Conservation (phyloP, 441 rosid genomes). For the Gossypium gossypioides region DNA sequence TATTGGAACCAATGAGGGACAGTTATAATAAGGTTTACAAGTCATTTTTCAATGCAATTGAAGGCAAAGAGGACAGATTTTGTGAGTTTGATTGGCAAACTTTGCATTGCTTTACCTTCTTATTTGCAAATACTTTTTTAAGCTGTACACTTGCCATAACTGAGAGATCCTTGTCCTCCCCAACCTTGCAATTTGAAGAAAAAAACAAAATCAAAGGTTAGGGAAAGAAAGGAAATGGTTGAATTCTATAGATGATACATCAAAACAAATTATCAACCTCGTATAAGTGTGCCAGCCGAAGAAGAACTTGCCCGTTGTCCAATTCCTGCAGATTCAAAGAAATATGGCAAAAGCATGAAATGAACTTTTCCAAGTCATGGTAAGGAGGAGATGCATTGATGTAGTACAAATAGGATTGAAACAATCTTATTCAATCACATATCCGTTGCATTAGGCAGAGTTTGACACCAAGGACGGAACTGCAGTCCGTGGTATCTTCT, state of each 20-base stretch:
- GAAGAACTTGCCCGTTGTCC: conserved; percentile 44
- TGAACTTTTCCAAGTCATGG: not conserved
- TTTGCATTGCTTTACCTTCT: conserved; percentile 36
- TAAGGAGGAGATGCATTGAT: not conserved
- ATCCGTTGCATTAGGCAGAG: not conserved
- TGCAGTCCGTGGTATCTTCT: not conserved
- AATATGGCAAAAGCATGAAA: not conserved
- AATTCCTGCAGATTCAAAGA: conserved; percentile 35
- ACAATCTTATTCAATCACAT: not conserved
- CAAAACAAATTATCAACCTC: conserved; percentile 34
- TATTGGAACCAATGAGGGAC: not conserved
- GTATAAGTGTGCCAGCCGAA: conserved; percentile 57
- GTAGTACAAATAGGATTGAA: not conserved
- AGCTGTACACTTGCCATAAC: conserved; percentile 57
- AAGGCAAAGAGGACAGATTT: not conserved
- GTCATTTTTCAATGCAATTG: not conserved
- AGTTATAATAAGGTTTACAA: not conserved
- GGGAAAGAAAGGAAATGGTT: not conserved
- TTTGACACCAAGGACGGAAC: not conserved
- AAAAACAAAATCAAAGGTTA: not conserved
- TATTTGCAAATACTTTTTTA: conserved; percentile 49
- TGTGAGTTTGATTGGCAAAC: not conserved
- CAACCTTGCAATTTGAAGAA: conserved; percentile 38
- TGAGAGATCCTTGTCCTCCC: conserved; percentile 77
- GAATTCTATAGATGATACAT: not conserved